phyloP scores from a whole-genome alignment of 1,284 basidiomycete species.

The Ganoderma boninense region DNA sequence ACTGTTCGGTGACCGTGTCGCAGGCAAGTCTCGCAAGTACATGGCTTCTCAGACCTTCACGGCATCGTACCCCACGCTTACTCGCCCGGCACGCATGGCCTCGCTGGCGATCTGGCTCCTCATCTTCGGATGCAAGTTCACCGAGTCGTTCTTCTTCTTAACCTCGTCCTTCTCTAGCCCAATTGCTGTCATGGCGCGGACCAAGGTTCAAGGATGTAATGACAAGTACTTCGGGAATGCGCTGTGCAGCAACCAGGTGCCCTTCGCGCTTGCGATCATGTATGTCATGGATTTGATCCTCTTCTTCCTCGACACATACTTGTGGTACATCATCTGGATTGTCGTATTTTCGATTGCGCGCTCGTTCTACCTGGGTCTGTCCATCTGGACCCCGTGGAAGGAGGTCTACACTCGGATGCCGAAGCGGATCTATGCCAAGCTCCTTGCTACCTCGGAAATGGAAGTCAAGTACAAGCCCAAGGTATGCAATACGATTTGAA shows the following conservation, averaged over 20 bases:
- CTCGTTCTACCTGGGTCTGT: slow-evolving; percentile 89
- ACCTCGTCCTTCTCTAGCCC: slow-evolving; percentile 93
- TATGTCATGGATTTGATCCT: slow-evolving; percentile 94
- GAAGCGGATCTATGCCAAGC: slow-evolving; percentile 95
- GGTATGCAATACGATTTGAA: slow-evolving; percentile 47
- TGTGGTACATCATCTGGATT: slow-evolving; percentile 98
- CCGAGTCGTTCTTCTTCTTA: slow-evolving; percentile 96
- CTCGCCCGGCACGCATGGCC: slow-evolving; percentile 72
- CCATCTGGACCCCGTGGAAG: slow-evolving; percentile 98
- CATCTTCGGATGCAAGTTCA: slow-evolving; percentile 92
- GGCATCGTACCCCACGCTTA: slow-evolving; percentile 88
- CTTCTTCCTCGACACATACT: slow-evolving; percentile 98
- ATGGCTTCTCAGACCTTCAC: slow-evolving; percentile 98
- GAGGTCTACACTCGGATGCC: slow-evolving; percentile 95
- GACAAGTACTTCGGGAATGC: slow-evolving; percentile 83
- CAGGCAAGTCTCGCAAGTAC: slow-evolving; percentile 93
- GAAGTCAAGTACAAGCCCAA: slow-evolving; percentile 98
- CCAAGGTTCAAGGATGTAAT: slow-evolving; percentile 86
- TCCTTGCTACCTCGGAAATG: slow-evolving; percentile 94
- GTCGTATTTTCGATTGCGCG: slow-evolving; percentile 93
- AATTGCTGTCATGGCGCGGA: slow-evolving; percentile 91
- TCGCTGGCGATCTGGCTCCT: slow-evolving; percentile 90
- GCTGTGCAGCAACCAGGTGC: slow-evolving; percentile 89
- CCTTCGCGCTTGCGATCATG: slow-evolving; percentile 94
- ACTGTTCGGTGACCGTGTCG: slow-evolving; percentile 96